phyloP scores from a whole-genome alignment of 257 asterid genomes.

The Ballota nigra region DNA sequence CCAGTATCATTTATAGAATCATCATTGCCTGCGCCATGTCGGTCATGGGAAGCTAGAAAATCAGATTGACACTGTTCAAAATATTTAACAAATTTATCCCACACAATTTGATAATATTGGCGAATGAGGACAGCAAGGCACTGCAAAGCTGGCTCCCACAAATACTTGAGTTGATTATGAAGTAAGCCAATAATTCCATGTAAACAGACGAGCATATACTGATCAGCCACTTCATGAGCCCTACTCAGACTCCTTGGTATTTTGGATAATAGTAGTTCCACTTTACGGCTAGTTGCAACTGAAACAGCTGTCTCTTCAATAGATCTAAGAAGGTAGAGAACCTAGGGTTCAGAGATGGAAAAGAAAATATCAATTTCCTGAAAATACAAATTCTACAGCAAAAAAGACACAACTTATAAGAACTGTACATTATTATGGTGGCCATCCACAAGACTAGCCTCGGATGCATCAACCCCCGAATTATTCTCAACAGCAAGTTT shows the following conservation, averaged over 20 bases:
- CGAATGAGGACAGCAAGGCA: slow-evolving; percentile 62
- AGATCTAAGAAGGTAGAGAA: slow-evolving; percentile 60
- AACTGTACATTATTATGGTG: slow-evolving; percentile 41
- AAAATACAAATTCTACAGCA: slow-evolving; percentile 12
- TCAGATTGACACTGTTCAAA: slow-evolving; percentile 55
- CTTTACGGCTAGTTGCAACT: slow-evolving; percentile 61
- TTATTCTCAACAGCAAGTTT: slow-evolving; percentile 40
- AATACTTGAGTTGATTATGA: slow-evolving; percentile 62
- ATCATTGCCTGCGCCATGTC: slow-evolving; percentile 29
- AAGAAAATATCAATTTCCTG: slow-evolving; percentile 10
- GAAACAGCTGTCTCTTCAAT: slow-evolving; percentile 74
- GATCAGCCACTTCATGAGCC: slow-evolving; percentile 46
- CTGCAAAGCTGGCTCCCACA: slow-evolving; percentile 76
- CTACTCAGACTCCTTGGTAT: slow-evolving; percentile 65
- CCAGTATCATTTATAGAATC: slow-evolving; percentile 45
- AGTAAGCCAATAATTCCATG: slow-evolving; percentile 77
- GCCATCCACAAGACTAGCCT: slow-evolving; percentile 34
- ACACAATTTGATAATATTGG: slow-evolving; percentile 50
- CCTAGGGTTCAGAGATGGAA: slow-evolving; percentile 45
- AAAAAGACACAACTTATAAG: slow-evolving; percentile 8
- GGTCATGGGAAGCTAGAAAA: slow-evolving; percentile 47
- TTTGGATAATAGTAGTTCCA: slow-evolving; percentile 55
- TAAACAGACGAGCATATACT: slow-evolving; percentile 53
- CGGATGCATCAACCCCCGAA: slow-evolving; percentile 33
- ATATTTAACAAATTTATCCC: slow-evolving; percentile 62